Evolutionary conservation across 2,329 filamentous ascomycete species (phyloP), one percentile per base, ranked within the genome.

Genomic region (Didymella segeticola): DNA sequence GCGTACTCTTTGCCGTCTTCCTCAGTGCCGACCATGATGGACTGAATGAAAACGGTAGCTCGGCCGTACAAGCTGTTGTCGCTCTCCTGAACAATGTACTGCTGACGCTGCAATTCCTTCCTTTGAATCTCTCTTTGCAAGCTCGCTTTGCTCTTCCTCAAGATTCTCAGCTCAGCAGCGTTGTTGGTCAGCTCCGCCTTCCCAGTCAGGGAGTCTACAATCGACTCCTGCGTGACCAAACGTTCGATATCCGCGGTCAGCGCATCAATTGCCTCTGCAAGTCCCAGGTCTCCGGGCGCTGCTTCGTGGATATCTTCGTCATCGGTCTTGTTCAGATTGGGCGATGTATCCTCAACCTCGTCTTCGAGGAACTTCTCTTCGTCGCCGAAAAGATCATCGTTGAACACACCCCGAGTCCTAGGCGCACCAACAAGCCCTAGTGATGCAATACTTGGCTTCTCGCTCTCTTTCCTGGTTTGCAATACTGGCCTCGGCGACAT

Each of bases 151-250:
- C 92, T 97, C 74, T 99, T 99, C 48, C 89, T 87, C 43, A 99
- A 75, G 57, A 99, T 98, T 27, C 95, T 85, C 46, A 99, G 75
- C 73, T 99, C 95, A 1, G 93, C 91, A 12, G 89, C 92, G 70
- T 99, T 99, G 72, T 99, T 99, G 1, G 95, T 99, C 46, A 99
- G 79, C 72, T 99, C 95, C 0, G 96, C 95, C 76, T 99, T 99
- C 52, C 90, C 86, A 2, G 91, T 95, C 53, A 99, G 78, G 1
- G 93, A 96, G 65, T 97, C 91, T 15, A 99, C 86, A 15, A 99
- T 90, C 1, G 89, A 89, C 64, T 97, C 91, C 75, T 99, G 95
- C 3, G 92, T 87, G 9, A 85, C 83, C 15, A 99, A 82, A 61
- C 92, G 90, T 66, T 97, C 92, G 58, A 99, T 96, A 60, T 98